Evolutionary conservation across 2,329 filamentous ascomycete species (phyloP), one percentile per base, ranked within the genome.

Genomic region (Aspergillus candidus): DNA sequence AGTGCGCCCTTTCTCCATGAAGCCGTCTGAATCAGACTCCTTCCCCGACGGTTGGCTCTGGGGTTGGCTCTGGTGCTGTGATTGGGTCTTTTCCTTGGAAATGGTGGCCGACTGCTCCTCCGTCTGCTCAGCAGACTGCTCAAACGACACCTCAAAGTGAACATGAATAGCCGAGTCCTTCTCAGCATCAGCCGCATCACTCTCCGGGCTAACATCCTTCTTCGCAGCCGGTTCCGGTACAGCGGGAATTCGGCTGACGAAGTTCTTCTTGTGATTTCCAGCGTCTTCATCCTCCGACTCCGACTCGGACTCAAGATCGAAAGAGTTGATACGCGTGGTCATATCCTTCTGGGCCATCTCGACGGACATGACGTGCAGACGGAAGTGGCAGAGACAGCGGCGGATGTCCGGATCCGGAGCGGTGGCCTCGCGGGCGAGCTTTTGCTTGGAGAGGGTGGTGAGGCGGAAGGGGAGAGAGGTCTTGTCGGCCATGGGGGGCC

Each of bases 401-500:
- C 62, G 60, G 27, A 65, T 62, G 14, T 63, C 53, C 3, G 62
- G 62, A 37, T 65, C 61, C 4, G 61, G 59, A 22, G 61, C 60
- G 11, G 60, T 64, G 33, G 61, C 60, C 54, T 64, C 62, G 32
- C 59, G 59, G 35, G 61, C 55, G 40, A 65, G 50, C 44, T 65
- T 65, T 54, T 63, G 60, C 38, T 61, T 61, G 18, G 62, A 64
- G 40, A 64, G 55, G 39, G 61, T 54, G 32, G 61, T 65, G 56
- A 64, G 61, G 37, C 57, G 62, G 50, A 63, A 65, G 17, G 62
- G 57, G 31, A 65, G 58, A 10, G 62, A 58, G 36, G 58, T 53
- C 41, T 59, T 60, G 55, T 65, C 60, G 39, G 62, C 62, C 41
- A 65, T 59, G 13, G 62, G 62, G 43, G 62, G 62, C 59, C 59